Evolutionary conservation across 768 basidiomycete species (phyloP).

Genomic region (Calocera viscosa): DNA sequence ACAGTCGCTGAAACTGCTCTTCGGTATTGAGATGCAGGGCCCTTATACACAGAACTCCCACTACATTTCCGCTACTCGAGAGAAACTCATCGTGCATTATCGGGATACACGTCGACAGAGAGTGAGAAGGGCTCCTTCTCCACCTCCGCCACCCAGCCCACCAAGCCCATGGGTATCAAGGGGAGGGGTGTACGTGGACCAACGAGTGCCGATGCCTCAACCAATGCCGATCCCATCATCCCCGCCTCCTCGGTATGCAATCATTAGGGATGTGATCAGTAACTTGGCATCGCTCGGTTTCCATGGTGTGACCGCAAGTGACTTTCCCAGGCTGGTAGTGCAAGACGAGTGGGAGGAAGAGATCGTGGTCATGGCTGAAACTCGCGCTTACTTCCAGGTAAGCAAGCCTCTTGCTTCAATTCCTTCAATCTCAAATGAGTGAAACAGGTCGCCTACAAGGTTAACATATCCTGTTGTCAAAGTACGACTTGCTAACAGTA

Average conservation of each 20-base stretch:
- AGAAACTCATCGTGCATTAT: not conserved
- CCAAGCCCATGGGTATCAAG: too few species aligned
- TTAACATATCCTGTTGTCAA: slow-evolving; percentile 15
- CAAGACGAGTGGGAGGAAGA: slow-evolving; percentile 35
- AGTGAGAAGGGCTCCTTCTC: not conserved
- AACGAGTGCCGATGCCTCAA: not conserved
- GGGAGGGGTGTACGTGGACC: too few species aligned
- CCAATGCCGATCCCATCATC: not conserved
- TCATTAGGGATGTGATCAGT: not conserved
- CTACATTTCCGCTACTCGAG: not conserved
- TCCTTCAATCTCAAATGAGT: not conserved
- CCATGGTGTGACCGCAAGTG: slow-evolving; percentile 6
- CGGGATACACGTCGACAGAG: not conserved
- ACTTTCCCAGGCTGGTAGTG: slow-evolving; percentile 27
- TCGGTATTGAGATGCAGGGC: not conserved
- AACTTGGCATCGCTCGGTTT: not conserved
- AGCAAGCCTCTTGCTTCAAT: not conserved
- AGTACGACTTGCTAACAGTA: not conserved
- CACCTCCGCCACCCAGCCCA: too few species aligned
- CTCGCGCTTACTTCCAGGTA: slow-evolving; percentile 41
- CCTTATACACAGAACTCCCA: not conserved
- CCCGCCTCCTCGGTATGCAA: not conserved
- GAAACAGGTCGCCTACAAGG: slow-evolving; percentile 37
- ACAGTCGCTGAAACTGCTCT: not conserved
- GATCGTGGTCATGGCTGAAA: slow-evolving; percentile 40